phyloP scores from a whole-genome alignment of 257 asterid genomes.

The Solanum infundibuliforme region DNA sequence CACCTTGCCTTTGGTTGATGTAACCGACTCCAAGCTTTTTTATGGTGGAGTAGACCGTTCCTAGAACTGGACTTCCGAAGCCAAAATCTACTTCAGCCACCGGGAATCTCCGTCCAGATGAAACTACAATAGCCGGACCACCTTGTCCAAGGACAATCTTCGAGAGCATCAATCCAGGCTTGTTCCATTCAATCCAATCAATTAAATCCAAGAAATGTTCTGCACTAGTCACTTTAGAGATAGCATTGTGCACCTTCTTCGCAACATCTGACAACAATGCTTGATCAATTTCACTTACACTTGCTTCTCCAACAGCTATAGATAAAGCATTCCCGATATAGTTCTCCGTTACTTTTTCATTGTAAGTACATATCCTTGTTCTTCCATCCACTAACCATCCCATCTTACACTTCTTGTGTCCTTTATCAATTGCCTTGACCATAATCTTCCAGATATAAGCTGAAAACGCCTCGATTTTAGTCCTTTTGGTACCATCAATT shows the following conservation, averaged over 20 bases:
- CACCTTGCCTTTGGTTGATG: conserved; percentile 45
- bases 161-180: conserved; percentile 46
- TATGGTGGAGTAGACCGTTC: conserved; percentile 40
- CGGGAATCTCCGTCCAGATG: conserved; percentile 48
- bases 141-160: conserved; percentile 35
- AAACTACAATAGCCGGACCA: conserved; percentile 36
- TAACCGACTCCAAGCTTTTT: conserved; percentile 54
- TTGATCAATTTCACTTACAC: conserved; percentile 6
- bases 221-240: conserved; percentile 24
- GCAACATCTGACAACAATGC: conserved; percentile 26
- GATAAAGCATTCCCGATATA: conserved; percentile 50
- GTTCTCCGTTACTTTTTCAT: conserved; percentile 11
- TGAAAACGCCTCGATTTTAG: conserved; percentile 48
- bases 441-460: conserved; percentile 49
- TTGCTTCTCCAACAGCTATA: conserved; percentile 25
- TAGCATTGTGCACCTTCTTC: conserved; percentile 20
- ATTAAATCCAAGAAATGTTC: conserved; percentile 41
- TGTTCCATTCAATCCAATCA: conserved; percentile 58
- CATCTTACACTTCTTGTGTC: conserved; percentile 28
- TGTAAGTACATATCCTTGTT: conserved; percentile 14
- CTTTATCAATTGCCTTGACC: conserved; percentile 19
- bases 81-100: conserved; percentile 52
- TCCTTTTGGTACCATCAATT: conserved; percentile 16
- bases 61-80: conserved; percentile 46
- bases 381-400: conserved; percentile 58